Conservation (phyloP, 495 filamentous ascomycete species). For the Talaromyces liani region DNA sequence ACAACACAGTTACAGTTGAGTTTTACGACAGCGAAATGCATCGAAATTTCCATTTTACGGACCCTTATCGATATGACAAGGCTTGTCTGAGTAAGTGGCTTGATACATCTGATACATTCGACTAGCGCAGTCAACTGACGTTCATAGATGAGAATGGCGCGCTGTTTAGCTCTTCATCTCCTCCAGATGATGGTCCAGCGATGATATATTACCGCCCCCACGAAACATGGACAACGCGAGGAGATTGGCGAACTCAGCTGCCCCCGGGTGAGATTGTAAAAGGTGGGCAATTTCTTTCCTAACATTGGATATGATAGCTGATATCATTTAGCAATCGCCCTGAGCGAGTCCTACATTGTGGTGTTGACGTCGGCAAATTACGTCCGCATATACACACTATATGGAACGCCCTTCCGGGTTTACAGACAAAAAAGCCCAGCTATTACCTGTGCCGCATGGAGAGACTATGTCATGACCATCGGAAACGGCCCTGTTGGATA, state of each 20-base stretch:
- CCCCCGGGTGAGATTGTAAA: conserved; percentile 73
- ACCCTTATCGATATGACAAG: conserved; percentile 90
- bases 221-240: conserved; percentile 87
- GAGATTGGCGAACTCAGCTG: conserved; percentile 82
- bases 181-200: conserved; percentile 59
- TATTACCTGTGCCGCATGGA: conserved; percentile 86
- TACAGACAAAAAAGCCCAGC: conserved; percentile 89
- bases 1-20: conserved; percentile 93
- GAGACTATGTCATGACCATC: conserved; percentile 88
- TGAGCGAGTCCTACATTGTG: conserved; percentile 84
- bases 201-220: conserved; percentile 95
- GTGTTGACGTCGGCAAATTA: conserved; percentile 80
- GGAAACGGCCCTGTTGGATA: conserved; percentile 81
- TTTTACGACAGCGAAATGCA: conserved; percentile 93
- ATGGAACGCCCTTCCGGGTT: conserved; percentile 79
- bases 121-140: conserved; percentile 8
- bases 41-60: conserved; percentile 91
- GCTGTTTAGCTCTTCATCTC: conserved; percentile 69
- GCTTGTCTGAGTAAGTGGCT: conserved; percentile 63
- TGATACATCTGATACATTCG: neutral
- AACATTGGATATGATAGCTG: neutral
- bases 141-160: conserved; percentile 67
- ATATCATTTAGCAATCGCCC: conserved; percentile 59
- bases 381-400: conserved; percentile 86
- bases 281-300: conserved; percentile 22